Evolutionary conservation across 1,284 basidiomycete genomes (phyloP), one percentile per base, ranked within the genome.

Genomic region (Cryptococcus depauperatus): DNA sequence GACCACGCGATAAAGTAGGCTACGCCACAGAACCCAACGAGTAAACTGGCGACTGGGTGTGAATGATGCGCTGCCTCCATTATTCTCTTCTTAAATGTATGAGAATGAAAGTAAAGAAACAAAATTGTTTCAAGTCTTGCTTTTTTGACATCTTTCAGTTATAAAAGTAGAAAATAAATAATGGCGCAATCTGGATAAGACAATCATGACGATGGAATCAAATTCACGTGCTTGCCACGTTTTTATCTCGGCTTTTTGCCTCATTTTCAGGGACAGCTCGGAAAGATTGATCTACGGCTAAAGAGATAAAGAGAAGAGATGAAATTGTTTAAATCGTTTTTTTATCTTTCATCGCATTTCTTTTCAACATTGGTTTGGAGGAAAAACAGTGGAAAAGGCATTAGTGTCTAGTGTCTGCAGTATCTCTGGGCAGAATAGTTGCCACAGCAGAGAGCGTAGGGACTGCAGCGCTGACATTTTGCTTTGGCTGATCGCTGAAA

Each of bases 1-100:
- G 64, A 66, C 71, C 71, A 72, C 18, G 67, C 61, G 18, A 55
- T 35, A 35, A 70, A 70, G 59, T 72, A 72, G n/a, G 52, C 54
- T 8, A 67, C 47, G 9, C 69, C 69, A 35, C 55, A 58, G 25
- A 60, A 27, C 10, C 46, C 40, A 10, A 57, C 52, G 10, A 65
- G 37, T 16, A 48, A 43, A 1, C 48, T 26, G 37, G 44, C 47
- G 27, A 55, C 34, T 1, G 52, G 48, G 29, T 57, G 52, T 5
- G 25, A 19, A 11, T 45, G 7, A 23, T 23, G 7, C 3, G 14
- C 35, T 21, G 25, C 14, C 2, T 33, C 35, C 48, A 48, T 48
- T 16, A 26, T 44, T 40, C 23, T 6, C 8, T 13, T 7, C 10
- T 18, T 0, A 22, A 11, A n/a, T 18, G 13, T 19, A 30, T n/a